phyloP scores from a whole-genome alignment of 176 grass and related monocot genomes.

The Zizania latifolia region DNA sequence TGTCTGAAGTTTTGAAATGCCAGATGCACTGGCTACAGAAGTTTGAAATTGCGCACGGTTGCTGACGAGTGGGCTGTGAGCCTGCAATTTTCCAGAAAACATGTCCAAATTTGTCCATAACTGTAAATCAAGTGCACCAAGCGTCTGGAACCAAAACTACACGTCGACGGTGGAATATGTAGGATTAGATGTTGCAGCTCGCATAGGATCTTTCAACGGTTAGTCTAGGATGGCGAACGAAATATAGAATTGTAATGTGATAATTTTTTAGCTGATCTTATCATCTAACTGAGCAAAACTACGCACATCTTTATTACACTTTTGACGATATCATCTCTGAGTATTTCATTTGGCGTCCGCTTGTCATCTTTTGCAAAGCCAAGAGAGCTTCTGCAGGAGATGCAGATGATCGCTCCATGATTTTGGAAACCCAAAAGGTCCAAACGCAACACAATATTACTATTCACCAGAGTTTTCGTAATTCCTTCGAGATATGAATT shows the following conservation, averaged over 20 bases:
- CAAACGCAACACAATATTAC: no score
- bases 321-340: background rate
- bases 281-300: background rate
- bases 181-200: background rate
- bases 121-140: background rate
- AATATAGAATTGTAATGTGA: background rate
- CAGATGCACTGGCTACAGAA: background rate
- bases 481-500: no score
- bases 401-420: no score
- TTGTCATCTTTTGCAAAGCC: no score
- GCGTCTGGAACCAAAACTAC: background rate
- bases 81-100: background rate
- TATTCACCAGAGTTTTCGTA: no score
- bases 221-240: background rate
- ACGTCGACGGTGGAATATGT: background rate
- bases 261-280: background rate
- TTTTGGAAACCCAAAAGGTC: no score
- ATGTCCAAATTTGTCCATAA: background rate
- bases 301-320: background rate
- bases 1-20: background rate
- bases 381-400: no score
- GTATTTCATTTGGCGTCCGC: background rate
- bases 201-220: slow-evolving; percentile 8
- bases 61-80: background rate
- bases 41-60: background rate